Evolutionary conservation across 2,329 filamentous ascomycete species (phyloP).

Genomic region (Leptographium procerum): DNA sequence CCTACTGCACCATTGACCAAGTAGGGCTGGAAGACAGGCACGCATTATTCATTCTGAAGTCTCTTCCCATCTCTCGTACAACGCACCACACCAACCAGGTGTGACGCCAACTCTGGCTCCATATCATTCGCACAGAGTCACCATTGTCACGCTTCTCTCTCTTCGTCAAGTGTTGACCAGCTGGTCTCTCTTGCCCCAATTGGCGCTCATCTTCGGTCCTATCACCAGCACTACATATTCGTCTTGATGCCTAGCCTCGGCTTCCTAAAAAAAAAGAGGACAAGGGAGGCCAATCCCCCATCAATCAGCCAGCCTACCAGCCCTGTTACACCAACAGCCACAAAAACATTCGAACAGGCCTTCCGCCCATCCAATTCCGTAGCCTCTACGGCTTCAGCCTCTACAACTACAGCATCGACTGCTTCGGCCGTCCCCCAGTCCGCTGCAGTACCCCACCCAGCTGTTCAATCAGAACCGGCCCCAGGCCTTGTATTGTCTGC

Average conservation of each 20-base stretch:
- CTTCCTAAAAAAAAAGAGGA: conserved; percentile 97
- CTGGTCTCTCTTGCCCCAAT: neutral
- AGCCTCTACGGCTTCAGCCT: conserved; percentile 5
- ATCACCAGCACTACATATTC: neutral
- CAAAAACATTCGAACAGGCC: conserved; percentile 37
- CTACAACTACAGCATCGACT: neutral
- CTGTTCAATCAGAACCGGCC: conserved; percentile 20
- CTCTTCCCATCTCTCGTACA: neutral
- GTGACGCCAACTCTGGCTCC: neutral
- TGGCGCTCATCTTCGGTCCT: neutral
- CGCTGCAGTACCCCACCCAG: neutral
- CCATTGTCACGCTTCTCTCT: neutral
- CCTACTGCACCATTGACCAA: neutral
- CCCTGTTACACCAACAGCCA: conserved; percentile 47
- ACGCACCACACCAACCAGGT: neutral
- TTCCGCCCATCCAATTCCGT: conserved; percentile 21
- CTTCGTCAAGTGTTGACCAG: neutral
- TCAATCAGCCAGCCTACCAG: conserved; percentile 54
- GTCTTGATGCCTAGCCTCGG: conserved; percentile 78
- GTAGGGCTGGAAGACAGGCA: neutral
- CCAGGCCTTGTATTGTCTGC: conserved; percentile 14
- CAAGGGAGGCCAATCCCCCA: conserved; percentile 72
- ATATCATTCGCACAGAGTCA: neutral
- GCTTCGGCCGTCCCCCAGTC: conserved; percentile 14
- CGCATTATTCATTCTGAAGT: neutral